Evolutionary conservation across 352 stramenopile genomes (phyloP), one percentile per base, ranked within the genome.

Genomic region (Aphanomyces euteiches): DNA sequence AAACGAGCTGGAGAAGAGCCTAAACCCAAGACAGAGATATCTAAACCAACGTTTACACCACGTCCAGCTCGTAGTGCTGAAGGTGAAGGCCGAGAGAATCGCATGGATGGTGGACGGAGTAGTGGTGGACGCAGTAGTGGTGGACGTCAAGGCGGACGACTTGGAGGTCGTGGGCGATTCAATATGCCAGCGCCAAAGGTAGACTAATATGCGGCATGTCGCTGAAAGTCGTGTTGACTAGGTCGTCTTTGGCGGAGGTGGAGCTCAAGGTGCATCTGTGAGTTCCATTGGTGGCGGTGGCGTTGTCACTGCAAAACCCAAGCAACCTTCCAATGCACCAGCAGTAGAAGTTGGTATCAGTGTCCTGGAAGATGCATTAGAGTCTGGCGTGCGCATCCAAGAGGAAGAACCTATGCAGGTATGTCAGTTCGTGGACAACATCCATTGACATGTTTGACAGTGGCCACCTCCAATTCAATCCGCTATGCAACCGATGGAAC

Each of bases 391-490:
- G 56, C 78, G 79, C 4, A 80, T 83, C 7, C 72, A 80, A 28
- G 81, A 89, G 7, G 69, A 79, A 17, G 77, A 72, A 21, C 59
- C 78, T 5, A 82, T 84, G 66, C 75, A 92, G 40, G 77, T 91
- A 38, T 76, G 90, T 72, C 76, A 90, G 45, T 82, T 75, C 50
- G 59, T 78, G 21, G n/a, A 28, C 7, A 56, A 4, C 28, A 4
- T 21, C 34, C 19, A 50, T 8, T 53, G 40, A 47, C 57, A 65
- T 50, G 1, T 37, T n/a, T n/a, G 19, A 19, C 57, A 92, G 75
- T 95, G 87, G 87, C 87, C 87, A 15, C 87, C 87, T 5, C 78
- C 85, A 34, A 73, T 95, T 43, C 87, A 91, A 72, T 91, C 84
- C 13, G 72, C 77, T 7, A 92, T 95, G 85, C 84, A 92, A 65